Evolutionary conservation across 305 asterid genomes (phyloP).

Genomic region (Rubia balearica): DNA sequence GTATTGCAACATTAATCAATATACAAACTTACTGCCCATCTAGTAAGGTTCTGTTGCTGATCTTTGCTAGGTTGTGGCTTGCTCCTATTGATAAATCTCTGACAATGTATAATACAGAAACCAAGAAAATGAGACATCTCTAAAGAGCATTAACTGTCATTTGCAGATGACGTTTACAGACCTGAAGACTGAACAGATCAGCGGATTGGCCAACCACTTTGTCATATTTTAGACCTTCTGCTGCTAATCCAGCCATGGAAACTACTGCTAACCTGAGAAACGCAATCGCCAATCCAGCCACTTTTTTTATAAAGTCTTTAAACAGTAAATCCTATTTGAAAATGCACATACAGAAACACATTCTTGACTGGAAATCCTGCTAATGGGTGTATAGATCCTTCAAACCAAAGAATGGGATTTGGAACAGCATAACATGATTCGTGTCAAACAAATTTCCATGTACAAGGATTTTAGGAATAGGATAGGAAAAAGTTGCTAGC

Average conservation of each 20-base stretch:
- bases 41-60: slow-evolving; percentile 89
- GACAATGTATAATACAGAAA: slow-evolving; percentile 18
- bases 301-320: neutral
- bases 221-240: slow-evolving; percentile 87
- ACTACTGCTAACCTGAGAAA: slow-evolving; percentile 73
- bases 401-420: neutral
- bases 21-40: slow-evolving; percentile 82
- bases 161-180: slow-evolving; percentile 16
- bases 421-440: neutral
- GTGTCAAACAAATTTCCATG: neutral
- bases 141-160: neutral
- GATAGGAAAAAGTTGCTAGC: neutral
- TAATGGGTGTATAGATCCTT: neutral
- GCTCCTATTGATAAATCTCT: slow-evolving; percentile 89
- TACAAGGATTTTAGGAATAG: neutral
- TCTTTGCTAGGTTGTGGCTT: slow-evolving; percentile 76
- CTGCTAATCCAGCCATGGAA: slow-evolving; percentile 94
- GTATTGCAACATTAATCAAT: neutral
- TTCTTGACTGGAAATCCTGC: neutral
- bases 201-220: slow-evolving; percentile 93
- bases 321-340: neutral
- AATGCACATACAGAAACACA: neutral
- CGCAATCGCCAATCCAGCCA: neutral
- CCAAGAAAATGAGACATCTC: neutral
- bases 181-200: slow-evolving; percentile 91